Base-by-base conservation (phyloP, 768 basidiomycete genomes). In the Tricholoma sp. region DNA sequence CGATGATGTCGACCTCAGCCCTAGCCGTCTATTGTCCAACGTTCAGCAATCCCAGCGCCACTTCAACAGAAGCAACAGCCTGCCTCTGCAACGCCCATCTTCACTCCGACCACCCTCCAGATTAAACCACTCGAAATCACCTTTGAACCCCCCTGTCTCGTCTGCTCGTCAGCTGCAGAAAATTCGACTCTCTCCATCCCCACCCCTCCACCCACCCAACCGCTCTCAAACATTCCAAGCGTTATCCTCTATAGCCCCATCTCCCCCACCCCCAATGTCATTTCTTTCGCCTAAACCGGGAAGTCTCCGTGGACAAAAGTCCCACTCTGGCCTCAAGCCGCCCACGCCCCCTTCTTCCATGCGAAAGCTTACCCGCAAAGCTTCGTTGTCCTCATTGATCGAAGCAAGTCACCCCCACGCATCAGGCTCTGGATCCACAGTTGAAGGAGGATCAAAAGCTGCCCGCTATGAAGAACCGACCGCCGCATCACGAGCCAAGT, bases 271-370 rank as follows among this genome's bases (percentile, higher is more conserved):
- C 31, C 78, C 83, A 31, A 75, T 76, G 37, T 79, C 83, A 9
- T 83, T 88, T 70, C 79, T 88, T 59, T 72, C 83, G 16, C 75
- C 82, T 41, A 91, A 89, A 71, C 83, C 86, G 57, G 84, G 82
- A 53, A 87, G 86, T 68, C 80, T 92, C 59, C 85, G 90, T 21
- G 86, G 85, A 18, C 90, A 92, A 74, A 92, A 92, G 66, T 91
- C 90, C 2, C 88, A 90, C 66, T 84, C 88, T 5, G 89, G 86
- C 35, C 80, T 92, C 54, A 91, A 92, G 66, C 84, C 86, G 2
- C 84, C 86, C 24, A 83, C 83, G 5, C 87, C 89, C 29, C 83
- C 88, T n/a, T 68, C 81, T 21, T 79, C 80, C 24, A 74, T 81
- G 50, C 82, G 85, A 31, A 82, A 79, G 62, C 78, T 91, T 55